Evolutionary conservation across 164 flowering plant species (phyloP), one percentile per base, ranked within the genome.

Genomic region (Vitis labrusca): DNA sequence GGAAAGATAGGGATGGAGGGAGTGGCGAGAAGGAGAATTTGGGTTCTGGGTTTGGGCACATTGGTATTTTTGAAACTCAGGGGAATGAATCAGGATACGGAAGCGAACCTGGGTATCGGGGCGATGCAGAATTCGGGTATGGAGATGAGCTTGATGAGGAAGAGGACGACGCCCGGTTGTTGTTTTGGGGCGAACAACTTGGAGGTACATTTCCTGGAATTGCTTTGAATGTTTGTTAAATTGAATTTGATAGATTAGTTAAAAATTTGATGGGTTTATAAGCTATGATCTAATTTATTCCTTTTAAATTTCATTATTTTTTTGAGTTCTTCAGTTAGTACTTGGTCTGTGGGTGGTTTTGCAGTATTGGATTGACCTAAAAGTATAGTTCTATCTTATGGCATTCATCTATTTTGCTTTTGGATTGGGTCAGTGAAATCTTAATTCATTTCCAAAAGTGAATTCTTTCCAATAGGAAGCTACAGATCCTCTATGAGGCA

Each of bases 71-170:
- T 64, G 97, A 88, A 61, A 72, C 66, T 51, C 82, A 53, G 70
- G 92, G 92, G 67, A 85, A 81, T 50, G 99, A 94, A 50, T 91
- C 97, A 0, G 98, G 97, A n/a, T 92, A 94, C 59, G 97, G 94
- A 30, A 94, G 97, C 60, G 97, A 92, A 52, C 95, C 97, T 0
- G 97, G 98, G 11, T 92, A 94, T 64, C 75, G 97, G 49, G 99
- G 98, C 11, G 97, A 94, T 77, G 98, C 84, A 0, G 97, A 92
- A 74, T 85, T 87, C 54, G 99, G 93, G 10, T 91, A 94, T 63
- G 97, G 88, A 1, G 98, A 91, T 78, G 97, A 93, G 85, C 13
- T 86, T 19, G 94, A 91, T 62, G 98, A 92, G 75, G 98, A 94
- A 61, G 97, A 94, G 68, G 97, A 92, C 8, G 97, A 92, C 74